Conservation (phyloP, 805 yeast species). For the Saccharomycopsis malanga region DNA sequence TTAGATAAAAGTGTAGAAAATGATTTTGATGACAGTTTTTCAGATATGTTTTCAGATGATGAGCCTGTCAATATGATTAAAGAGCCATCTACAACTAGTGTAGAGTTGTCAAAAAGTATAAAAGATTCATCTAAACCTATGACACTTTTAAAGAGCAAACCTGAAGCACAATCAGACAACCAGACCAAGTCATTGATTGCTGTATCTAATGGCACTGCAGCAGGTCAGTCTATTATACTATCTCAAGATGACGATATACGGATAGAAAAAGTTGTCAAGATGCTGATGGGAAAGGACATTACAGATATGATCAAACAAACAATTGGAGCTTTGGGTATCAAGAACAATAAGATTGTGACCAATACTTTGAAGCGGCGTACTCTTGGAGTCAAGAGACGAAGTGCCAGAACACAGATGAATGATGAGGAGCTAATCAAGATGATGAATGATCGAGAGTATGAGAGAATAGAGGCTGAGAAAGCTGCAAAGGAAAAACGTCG, state of each 20-base stretch:
- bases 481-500: background rate
- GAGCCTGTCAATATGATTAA: too few relatives aligned
- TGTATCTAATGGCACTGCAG: too few relatives aligned
- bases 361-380: constrained; percentile 18
- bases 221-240: too few relatives aligned
- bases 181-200: too few relatives aligned
- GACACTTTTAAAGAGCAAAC: too few relatives aligned
- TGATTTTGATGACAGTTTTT: too few relatives aligned
- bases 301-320: constrained; percentile 20
- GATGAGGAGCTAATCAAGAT: constrained; percentile 14
- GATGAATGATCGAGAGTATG: constrained; percentile 5
- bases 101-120: too few relatives aligned
- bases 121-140: too few relatives aligned
- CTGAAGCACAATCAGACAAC: too few relatives aligned
- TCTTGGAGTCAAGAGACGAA: constrained; percentile 11
- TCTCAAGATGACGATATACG: constrained; percentile 1
- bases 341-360: constrained; percentile 16
- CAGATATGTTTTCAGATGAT: too few relatives aligned
- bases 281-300: constrained; percentile 15
- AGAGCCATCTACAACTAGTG: too few relatives aligned
- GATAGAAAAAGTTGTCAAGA: constrained; percentile 21
- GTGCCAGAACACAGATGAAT: background rate
- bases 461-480: constrained; percentile 1
- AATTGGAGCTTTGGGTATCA: constrained; percentile 19
- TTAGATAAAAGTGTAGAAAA: too few relatives aligned